Evolutionary conservation across 1,284 basidiomycete species (phyloP), one percentile per base, ranked within the genome.

Genomic region (Xanthoconium separans): DNA sequence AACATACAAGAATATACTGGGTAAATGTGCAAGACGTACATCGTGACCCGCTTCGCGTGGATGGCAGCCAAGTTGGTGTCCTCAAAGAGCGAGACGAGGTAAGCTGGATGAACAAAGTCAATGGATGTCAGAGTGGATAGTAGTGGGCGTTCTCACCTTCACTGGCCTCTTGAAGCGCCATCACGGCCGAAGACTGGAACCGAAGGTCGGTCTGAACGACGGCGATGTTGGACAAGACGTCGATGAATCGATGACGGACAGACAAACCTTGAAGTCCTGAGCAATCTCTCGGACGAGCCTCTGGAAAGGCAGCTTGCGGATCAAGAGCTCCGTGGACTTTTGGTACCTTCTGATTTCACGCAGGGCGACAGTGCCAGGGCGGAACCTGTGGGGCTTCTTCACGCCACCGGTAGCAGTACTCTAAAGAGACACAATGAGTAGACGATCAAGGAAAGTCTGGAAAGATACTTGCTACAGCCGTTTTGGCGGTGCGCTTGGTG

Each of bases 301-400:
- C 70, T 89, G 86, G 83, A 89, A 89, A 59, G 87, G 87, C 57
- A 89, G 79, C 77, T 89, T 89, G 69, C 87, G 78, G 73, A 89
- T 89, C 63, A 89, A 76, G 58, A 89, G 80, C 74, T 89, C 87
- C 55, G 90, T 87, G 61, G 87, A 87, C 77, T 87, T 89, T 72
- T 92, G 90, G 81, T 91, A 92, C 59, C 87, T 80, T 71, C 89
- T 80, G 68, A 92, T 92, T 75, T 92, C 89, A 75, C 90, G 85
- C 57, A 92, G 84, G 59, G 89, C 89, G 73, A 92, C 89, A 60
- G 89, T 92, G 48, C 78, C 79, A 5, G 79, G 79, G 44, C 78
- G 72, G 75, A 80, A 80, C 48, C 77, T 81, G 75, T 90, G 87
- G 57, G 86, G 85, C 81, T 87, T 89, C 85, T 89, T 88, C 68